Evolutionary conservation across 208 protist species (phyloP), one percentile per base, ranked within the genome.

Genomic region (Hexamita inflata): DNA sequence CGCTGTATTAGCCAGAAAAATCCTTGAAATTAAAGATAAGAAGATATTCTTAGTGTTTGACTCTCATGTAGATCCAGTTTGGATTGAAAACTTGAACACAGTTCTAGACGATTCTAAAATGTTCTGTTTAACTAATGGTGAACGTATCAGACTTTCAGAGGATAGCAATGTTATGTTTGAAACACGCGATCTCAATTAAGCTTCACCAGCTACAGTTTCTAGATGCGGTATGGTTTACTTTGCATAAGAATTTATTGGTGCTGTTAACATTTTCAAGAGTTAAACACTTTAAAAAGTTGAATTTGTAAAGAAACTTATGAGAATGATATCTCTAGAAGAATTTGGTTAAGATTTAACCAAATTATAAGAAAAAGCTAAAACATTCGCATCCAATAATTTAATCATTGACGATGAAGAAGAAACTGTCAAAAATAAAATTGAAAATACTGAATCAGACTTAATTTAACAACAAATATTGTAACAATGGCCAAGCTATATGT

Each of bases 61-160:
- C 81, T 93, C 93, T 38, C 94, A 93, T 57, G 94, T 98, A 0
- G 94, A 98, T 83, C 94, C 94, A 30, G 30, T 97, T 2, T 98
- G 94, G 94, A 96, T 98, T 80, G 94, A 98, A 85, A 96, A 92
- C 53, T 89, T 98, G 93, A 98, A 98, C 84, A 96, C 94, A 28
- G 91, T 97, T n/a, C 84, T 98, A 28, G 94, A 98, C 86, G 93
- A 97, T 83, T 96, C 95, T 87, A 97, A 96, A 86, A 89, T 98
- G 84, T 87, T 98, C 26, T 97, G 93, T 81, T 85, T 97, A 58
- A 90, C 94, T 75, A 97, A 94, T 79, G 90, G 89, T 60, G 92
- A 95, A 83, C 91, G 93, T 58, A 96, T 96, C 78, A 94, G 94
- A 81, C 85, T 96, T 39, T 89, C 88, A 35, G 87, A 91, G 39